These are phyloP conservation scores for Oryza coarctata DNA, from an alignment of 176 grass and related monocot genomes.

Conservation along the genomic window DNA sequence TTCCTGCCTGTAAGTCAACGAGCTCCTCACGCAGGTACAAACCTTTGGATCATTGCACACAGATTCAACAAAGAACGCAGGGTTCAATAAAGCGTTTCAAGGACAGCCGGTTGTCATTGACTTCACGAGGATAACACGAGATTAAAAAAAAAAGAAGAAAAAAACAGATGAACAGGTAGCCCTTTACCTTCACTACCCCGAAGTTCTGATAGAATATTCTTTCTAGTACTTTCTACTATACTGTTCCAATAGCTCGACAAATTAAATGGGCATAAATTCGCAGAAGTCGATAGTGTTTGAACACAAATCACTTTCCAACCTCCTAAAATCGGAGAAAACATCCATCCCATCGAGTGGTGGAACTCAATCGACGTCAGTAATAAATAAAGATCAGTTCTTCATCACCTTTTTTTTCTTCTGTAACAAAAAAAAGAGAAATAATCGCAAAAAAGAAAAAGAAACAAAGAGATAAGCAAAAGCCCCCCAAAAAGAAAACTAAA, in stretches of 20 bases:
- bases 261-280: neutral
- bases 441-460: neutral
- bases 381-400: constrained; percentile 38
- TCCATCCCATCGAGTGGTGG: neutral
- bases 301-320: neutral
- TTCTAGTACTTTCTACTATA: no score
- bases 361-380: constrained; percentile 30
- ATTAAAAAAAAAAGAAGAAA: no score
- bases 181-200: no score
- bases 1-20: neutral
- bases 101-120: neutral
- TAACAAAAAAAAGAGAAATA: neutral
- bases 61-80: neutral
- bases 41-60: neutral
- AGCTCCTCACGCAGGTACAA: neutral
- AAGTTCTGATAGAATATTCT: no score
- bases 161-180: no score
- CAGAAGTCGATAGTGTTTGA: neutral
- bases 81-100: neutral
- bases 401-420: neutral
- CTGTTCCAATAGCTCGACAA: no score
- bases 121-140: neutral
- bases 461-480: neutral
- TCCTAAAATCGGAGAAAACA: neutral
- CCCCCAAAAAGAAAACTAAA: constrained; percentile 17